Percentiles rank a stretch among this genome's conserved stretches.
These are phyloP conservation scores for Pholiota adiposa DNA, from an alignment of 1,284 basidiomycete genomes.

Conservation along the genomic window DNA sequence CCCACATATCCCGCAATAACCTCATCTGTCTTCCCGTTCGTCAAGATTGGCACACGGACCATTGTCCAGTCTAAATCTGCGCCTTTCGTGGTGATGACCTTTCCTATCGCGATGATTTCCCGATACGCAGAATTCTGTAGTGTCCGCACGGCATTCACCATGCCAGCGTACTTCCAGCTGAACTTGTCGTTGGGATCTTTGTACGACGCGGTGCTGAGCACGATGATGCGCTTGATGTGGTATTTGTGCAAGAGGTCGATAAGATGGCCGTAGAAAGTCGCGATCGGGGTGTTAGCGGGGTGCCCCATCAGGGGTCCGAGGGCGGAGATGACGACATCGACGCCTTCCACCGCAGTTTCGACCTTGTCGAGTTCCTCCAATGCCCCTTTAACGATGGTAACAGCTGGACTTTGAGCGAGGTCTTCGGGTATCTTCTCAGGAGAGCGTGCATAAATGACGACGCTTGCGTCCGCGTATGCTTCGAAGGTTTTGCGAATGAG, in stretches of 20 bases:
- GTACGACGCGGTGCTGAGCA: conserved; percentile 68
- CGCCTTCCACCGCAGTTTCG: conserved; percentile 54
- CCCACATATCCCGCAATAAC: conserved; percentile 67
- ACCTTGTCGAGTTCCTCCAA: conserved; percentile 55
- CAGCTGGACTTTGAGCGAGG: conserved; percentile 44
- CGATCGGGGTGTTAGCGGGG: conserved; percentile 56
- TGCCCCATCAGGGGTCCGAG: conserved; percentile 55
- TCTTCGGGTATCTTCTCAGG: conserved; percentile 63
- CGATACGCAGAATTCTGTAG: conserved; percentile 43
- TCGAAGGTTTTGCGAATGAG: conserved; percentile 58
- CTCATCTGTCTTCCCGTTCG: conserved; percentile 45
- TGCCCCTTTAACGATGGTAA: conserved; percentile 57
- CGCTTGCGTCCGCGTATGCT: conserved; percentile 40
- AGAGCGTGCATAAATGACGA: conserved; percentile 65
- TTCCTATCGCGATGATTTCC: conserved; percentile 54
- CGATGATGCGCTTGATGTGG: conserved; percentile 59
- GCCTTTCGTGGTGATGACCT: conserved; percentile 51
- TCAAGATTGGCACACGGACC: conserved; percentile 64
- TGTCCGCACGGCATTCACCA: conserved; percentile 36
- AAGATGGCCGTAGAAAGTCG: conserved; percentile 57
- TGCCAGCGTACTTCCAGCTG: conserved; percentile 48
- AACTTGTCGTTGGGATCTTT: conserved; percentile 62
- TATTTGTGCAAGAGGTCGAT: conserved; percentile 57
- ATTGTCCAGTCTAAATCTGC: conserved; percentile 67
- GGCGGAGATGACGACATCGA: conserved; percentile 66